phyloP scores from a whole-genome alignment of 2,329 filamentous ascomycete species.

The Phoma sp. region DNA sequence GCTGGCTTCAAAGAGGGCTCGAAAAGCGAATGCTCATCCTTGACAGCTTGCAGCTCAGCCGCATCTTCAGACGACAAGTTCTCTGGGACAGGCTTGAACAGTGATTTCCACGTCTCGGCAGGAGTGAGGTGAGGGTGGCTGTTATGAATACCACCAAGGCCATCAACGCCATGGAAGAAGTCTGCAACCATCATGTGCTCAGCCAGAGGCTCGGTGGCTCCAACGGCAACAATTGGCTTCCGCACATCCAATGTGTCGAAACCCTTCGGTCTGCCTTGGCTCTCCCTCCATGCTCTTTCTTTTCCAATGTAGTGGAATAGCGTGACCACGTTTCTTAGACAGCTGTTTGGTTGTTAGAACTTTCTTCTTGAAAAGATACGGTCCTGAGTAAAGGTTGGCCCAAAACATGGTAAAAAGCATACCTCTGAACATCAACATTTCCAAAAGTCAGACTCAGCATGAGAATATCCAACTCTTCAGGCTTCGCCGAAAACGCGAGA shows the following conservation, averaged over 20 bases:
- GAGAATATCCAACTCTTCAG: slow-evolving; percentile 84
- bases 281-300: slow-evolving; percentile 82
- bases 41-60: slow-evolving; percentile 47
- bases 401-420: slow-evolving; percentile 24
- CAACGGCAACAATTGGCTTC: slow-evolving; percentile 86
- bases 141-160: slow-evolving; percentile 58
- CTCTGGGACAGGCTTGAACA: slow-evolving; percentile 50
- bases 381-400: not conserved
- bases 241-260: slow-evolving; percentile 75
- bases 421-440: slow-evolving; percentile 88
- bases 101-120: slow-evolving; percentile 56
- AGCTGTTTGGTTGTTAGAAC: slow-evolving; percentile 59
- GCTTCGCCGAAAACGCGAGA: slow-evolving; percentile 79
- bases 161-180: slow-evolving; percentile 73
- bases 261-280: slow-evolving; percentile 70
- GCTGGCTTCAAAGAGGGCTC: slow-evolving; percentile 75
- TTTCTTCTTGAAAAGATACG: not conserved
- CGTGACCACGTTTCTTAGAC: slow-evolving; percentile 85
- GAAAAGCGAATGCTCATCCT: slow-evolving; percentile 64
- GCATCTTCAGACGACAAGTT: slow-evolving; percentile 43
- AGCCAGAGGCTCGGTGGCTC: slow-evolving; percentile 83
- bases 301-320: slow-evolving; percentile 92
- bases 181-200: slow-evolving; percentile 74
- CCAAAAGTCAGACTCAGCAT: slow-evolving; percentile 92
- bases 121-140: slow-evolving; percentile 58